A percentile compares a stretch with the other conserved stretches of the same genome.
phyloP scores from a whole-genome alignment of 768 basidiomycete genomes.

The Tubosaeta sp. region DNA sequence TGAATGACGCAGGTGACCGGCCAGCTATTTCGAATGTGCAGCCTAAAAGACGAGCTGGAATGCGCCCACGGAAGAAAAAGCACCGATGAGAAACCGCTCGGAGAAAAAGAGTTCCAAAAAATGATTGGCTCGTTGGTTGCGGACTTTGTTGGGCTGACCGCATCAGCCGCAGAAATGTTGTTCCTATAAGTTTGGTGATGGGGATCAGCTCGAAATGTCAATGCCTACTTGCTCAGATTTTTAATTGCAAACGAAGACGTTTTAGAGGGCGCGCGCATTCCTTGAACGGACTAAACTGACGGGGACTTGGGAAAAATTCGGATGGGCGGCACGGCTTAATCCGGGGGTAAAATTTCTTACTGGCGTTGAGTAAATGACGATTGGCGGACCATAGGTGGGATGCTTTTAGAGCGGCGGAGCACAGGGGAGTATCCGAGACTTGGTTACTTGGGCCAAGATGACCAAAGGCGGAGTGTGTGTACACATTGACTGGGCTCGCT shows the following conservation, averaged over 20 bases:
- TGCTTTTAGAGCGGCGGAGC: slow-evolving; percentile 21
- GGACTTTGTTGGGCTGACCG: slow-evolving; percentile 20
- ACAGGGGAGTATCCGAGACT: slow-evolving; percentile 13
- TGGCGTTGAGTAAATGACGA: slow-evolving; percentile 12
- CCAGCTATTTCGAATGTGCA: slow-evolving; percentile 6
- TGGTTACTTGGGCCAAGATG: slow-evolving; percentile 10
- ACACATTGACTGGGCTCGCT: slow-evolving; percentile 16
- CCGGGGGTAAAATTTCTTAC: slow-evolving; percentile 12
- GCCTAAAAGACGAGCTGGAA: slow-evolving; percentile 6
- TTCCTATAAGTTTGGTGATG: slow-evolving; percentile 20
- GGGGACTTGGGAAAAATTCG: slow-evolving; percentile 17
- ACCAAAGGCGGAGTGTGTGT: slow-evolving; percentile 22
- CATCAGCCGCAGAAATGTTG: slow-evolving; percentile 19
- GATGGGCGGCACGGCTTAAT: slow-evolving; percentile 7
- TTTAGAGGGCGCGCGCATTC: slow-evolving; percentile 3
- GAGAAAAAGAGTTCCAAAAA: slow-evolving; percentile 10
- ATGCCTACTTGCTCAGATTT: slow-evolving; percentile 4
- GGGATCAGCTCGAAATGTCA: slow-evolving; percentile 1
- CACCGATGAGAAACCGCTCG: slow-evolving; percentile 21
- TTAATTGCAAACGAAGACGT: slow-evolving; percentile 8
- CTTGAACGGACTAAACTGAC: slow-evolving; percentile 8
- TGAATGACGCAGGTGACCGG: slow-evolving; percentile 15
- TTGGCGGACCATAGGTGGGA: slow-evolving; percentile 20
- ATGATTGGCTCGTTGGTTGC: slow-evolving; percentile 7
- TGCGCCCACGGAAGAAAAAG: slow-evolving; percentile 14